Evolutionary conservation across 2,329 filamentous ascomycete species (phyloP), one percentile per base, ranked within the genome.

Genomic region (Epichloe sylvatica): DNA sequence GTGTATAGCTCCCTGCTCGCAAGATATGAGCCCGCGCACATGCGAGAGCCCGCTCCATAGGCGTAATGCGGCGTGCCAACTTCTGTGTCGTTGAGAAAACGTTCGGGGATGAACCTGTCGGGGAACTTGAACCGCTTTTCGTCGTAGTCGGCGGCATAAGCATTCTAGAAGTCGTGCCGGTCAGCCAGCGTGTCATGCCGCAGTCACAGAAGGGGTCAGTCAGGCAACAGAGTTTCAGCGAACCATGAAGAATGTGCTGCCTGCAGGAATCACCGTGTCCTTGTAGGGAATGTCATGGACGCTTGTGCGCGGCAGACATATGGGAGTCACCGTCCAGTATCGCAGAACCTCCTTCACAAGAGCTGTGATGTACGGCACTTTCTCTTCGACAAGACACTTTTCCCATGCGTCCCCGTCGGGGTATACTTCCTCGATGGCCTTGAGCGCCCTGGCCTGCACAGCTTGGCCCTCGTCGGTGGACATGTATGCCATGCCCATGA

Each of bases 211-310:
- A 33, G 17, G 11, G 11, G 15, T 0, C 25, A 25, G 25, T 47
- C 13, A 38, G 21, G 34, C 17, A 41, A 19, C 8, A 40, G 3
- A 25, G 33, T n/a, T 3, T 45, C 12, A 5, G 46, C 52, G 8
- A 60, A 76, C 75, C 84, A 91, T 83, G 66, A 89, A 88, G 57
- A 91, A 88, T 2, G 82, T 86, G 0, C 83, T 89, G 1, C 84
- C 83, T 0, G 84, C 75, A 0, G 86, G 86, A 37, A 92, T 85
- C 1, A 74, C 67, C 0, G 78, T 70, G 15, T 78, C 78, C 23
- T 84, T 71, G 67, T 81, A 90, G 4, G 75, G 70, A 50, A 91
- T 85, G 53, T 85, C 81, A 56, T 82, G 84, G 61, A 85, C 83
- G 53, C 74, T 84, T 15, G 78, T 78, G 3, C 86, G 73, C 0